These are phyloP conservation scores for Scheffersomyces coipomensis DNA, from an alignment of 805 yeast genomes.

Conservation along the genomic window DNA sequence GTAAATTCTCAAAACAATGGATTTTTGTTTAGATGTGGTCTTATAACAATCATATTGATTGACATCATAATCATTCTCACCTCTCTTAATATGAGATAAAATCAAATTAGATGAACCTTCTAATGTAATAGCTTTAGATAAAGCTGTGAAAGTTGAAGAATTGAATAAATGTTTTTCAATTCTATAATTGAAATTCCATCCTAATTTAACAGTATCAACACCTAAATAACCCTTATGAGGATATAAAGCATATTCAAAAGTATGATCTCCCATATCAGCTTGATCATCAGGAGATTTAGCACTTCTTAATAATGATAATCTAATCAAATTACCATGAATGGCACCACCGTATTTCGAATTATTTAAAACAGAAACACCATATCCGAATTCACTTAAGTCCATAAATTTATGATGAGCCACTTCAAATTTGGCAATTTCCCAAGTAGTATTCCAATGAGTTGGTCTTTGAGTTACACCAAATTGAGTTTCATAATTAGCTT, in stretches of 20 bases:
- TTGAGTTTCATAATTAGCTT: constrained; percentile 88
- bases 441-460: constrained; percentile 89
- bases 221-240: constrained; percentile 78
- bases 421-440: constrained; percentile 97
- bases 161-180: constrained; percentile 15
- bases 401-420: constrained; percentile 93
- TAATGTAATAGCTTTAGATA: constrained; percentile 18
- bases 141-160: constrained; percentile 10
- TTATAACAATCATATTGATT: constrained; percentile 46
- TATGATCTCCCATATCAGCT: constrained; percentile 92
- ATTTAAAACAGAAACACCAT: constrained; percentile 84
- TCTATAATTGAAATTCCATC: constrained; percentile 74
- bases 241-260: constrained; percentile 75
- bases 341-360: constrained; percentile 90
- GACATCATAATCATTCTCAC: constrained; percentile 73
- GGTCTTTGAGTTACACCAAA: constrained; percentile 91
- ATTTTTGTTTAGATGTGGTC: constrained; percentile 35
- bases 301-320: constrained; percentile 81
- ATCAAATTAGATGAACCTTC: constrained; percentile 60
- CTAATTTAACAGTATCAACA: constrained; percentile 66
- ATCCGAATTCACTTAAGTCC: constrained; percentile 81
- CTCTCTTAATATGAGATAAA: constrained; percentile 78
- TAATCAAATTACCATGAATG: constrained; percentile 88
- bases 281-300: constrained; percentile 93
- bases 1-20: constrained; percentile 70